A percentile compares a stretch with the other conserved stretches of the same genome.
Conservation (phyloP, 176 grass and related monocot species). For the Aegilops sharonensis region DNA sequence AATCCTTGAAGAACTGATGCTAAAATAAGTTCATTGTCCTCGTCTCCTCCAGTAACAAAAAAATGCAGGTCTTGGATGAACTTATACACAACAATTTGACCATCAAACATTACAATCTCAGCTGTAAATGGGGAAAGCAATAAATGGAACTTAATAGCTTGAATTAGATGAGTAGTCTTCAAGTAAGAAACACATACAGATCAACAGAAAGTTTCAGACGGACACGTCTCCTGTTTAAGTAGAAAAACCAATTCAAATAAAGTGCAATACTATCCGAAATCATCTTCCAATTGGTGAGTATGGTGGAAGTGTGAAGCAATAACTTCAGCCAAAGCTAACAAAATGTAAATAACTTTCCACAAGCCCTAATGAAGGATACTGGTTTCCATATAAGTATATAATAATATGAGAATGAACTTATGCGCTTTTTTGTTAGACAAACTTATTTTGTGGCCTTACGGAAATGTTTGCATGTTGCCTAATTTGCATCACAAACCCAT, state of each 20-base stretch:
- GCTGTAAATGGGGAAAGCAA: slow-evolving; percentile 44
- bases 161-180: neutral
- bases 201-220: neutral
- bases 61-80: slow-evolving; percentile 97
- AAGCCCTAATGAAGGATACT: neutral
- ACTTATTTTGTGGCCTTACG: neutral
- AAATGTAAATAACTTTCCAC: neutral
- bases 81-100: slow-evolving; percentile 90
- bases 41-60: slow-evolving; percentile 92
- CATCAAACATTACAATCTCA: slow-evolving; percentile 90
- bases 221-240: neutral
- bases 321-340: neutral
- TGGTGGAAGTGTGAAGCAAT: neutral
- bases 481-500: neutral
- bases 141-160: slow-evolving; percentile 16
- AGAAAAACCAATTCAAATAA: neutral
- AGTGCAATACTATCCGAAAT: neutral
- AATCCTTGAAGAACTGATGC: slow-evolving; percentile 93
- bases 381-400: neutral
- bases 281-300: neutral
- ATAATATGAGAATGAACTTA: neutral
- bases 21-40: slow-evolving; percentile 95
- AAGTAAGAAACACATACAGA: neutral
- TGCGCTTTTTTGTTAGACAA: neutral
- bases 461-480: neutral